Conservation (phyloP, 495 filamentous ascomycete genomes). For the Trichoderma orchidacearum region DNA sequence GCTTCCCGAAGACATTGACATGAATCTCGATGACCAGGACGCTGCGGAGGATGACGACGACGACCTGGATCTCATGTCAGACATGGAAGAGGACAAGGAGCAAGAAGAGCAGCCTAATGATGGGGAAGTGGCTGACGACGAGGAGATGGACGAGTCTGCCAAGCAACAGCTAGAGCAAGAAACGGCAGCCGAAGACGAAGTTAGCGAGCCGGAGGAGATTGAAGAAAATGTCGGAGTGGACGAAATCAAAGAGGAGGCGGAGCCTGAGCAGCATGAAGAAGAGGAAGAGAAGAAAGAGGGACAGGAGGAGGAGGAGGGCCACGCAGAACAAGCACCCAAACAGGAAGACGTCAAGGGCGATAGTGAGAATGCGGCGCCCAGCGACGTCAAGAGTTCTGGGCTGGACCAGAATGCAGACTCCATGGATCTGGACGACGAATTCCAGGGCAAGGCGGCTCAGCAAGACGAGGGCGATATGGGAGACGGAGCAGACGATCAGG, state of each 20-base stretch:
- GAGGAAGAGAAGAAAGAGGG: conserved; percentile 20
- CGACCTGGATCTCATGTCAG: conserved; percentile 42
- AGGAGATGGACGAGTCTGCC: conserved; percentile 13
- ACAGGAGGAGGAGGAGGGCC: conserved; percentile 16
- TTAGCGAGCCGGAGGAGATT: conserved; percentile 11
- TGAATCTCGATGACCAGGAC: conserved; percentile 43
- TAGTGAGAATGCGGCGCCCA: conserved; percentile 53
- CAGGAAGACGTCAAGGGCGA: conserved; percentile 36
- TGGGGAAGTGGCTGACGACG: conserved; percentile 28
- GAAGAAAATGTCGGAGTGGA: conserved; percentile 14
- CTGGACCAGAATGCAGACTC: conserved; percentile 43
- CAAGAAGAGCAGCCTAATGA: conserved; percentile 22
- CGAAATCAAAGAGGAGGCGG: conserved; percentile 15
- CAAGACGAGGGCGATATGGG: conserved; percentile 31
- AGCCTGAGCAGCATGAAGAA: conserved; percentile 22
- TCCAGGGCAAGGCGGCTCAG: conserved; percentile 30
- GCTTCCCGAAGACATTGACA: conserved; percentile 61
- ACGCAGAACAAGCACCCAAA: conserved; percentile 20
- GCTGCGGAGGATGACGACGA: conserved; percentile 32
- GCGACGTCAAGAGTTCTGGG: conserved; percentile 42
- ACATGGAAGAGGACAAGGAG: conserved; percentile 28
- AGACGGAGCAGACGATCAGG: conserved; percentile 32
- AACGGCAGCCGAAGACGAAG: conserved; percentile 9
- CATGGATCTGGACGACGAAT: conserved; percentile 25
- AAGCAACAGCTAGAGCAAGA: conserved; percentile 12